Percentiles rank a stretch among this genome's conserved stretches.
These are phyloP conservation scores for Paraphaeosphaeria minitans DNA, from an alignment of 2,329 filamentous ascomycete species.

Conservation along the genomic window DNA sequence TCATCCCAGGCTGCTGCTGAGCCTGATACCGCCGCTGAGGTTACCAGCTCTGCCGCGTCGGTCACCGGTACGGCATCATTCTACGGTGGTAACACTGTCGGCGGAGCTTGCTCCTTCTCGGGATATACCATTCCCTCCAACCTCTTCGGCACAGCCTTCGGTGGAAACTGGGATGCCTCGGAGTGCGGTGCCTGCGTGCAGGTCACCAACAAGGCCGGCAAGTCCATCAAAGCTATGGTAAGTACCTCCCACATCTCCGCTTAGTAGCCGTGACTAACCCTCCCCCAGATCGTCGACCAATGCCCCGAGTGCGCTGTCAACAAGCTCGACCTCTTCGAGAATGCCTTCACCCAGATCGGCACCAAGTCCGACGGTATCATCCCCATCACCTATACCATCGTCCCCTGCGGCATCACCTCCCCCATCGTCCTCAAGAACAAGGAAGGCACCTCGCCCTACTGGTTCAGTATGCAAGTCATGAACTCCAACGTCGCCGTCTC, in stretches of 20 bases:
- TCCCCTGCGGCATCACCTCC: conserved; percentile 58
- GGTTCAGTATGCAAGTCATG: conserved; percentile 68
- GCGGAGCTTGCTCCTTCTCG: conserved; percentile 68
- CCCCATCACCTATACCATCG: conserved; percentile 55
- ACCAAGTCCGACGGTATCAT: conserved; percentile 55
- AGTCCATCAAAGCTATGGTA: conserved; percentile 68
- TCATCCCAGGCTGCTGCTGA: conserved; percentile 16
- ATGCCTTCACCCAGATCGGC: conserved; percentile 57
- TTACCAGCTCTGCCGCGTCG: neutral
- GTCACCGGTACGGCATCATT: conserved; percentile 41
- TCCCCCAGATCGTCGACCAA: conserved; percentile 58
- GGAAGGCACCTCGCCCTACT: conserved; percentile 56
- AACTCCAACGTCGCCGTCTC: conserved; percentile 64
- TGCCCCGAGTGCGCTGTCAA: conserved; percentile 61
- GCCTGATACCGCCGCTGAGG: conserved; percentile 10
- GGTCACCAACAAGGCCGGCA: conserved; percentile 63
- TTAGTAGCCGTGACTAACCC: neutral
- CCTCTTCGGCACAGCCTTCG: conserved; percentile 66
- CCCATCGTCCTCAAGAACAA: conserved; percentile 61
- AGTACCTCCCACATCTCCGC: conserved; percentile 18
- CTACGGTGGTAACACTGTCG: conserved; percentile 52
- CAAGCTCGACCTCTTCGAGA: conserved; percentile 62
- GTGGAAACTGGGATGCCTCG: conserved; percentile 63
- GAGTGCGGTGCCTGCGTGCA: conserved; percentile 67
- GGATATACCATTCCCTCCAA: conserved; percentile 65